Conservation (phyloP, 768 basidiomycete species). For the Rhodotorula paludigena region DNA sequence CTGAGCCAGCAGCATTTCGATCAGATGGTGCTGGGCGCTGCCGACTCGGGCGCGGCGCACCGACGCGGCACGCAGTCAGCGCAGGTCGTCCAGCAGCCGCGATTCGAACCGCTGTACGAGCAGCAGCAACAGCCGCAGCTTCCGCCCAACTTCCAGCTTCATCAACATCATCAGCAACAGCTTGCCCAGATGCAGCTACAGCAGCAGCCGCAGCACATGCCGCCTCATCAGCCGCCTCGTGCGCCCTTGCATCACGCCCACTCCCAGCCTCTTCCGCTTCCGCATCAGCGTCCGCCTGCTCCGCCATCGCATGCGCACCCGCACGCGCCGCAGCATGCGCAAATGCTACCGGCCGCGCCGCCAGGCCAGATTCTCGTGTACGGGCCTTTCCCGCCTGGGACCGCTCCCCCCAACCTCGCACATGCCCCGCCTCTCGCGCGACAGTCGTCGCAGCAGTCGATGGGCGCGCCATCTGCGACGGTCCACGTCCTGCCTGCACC, state of each 20-base stretch:
- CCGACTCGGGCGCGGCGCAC: background rate
- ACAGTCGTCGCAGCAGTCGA: background rate
- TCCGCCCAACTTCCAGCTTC: slow-evolving; percentile 14
- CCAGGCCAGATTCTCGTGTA: background rate
- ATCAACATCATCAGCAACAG: slow-evolving; percentile 7
- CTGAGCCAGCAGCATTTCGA: slow-evolving; percentile 30
- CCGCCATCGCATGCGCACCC: background rate
- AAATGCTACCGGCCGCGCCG: background rate
- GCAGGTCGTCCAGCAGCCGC: background rate
- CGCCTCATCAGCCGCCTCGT: background rate
- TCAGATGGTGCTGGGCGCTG: slow-evolving; percentile 13
- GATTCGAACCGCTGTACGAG: background rate
- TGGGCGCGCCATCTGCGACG: background rate
- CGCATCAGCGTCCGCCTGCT: background rate
- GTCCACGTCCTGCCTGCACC: too few relatives aligned
- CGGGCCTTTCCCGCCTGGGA: background rate
- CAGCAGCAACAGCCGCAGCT: slow-evolving; percentile 7
- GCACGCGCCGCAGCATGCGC: background rate
- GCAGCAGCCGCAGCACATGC: background rate
- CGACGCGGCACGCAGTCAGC: background rate
- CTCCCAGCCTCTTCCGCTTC: background rate
- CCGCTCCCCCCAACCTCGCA: background rate
- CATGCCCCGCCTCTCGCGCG: background rate
- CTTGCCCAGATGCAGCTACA: background rate
- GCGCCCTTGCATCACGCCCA: slow-evolving; percentile 1